Evolutionary conservation across 164 flowering plant species (phyloP).

Genomic region (Tetrastigma voinierianum): DNA sequence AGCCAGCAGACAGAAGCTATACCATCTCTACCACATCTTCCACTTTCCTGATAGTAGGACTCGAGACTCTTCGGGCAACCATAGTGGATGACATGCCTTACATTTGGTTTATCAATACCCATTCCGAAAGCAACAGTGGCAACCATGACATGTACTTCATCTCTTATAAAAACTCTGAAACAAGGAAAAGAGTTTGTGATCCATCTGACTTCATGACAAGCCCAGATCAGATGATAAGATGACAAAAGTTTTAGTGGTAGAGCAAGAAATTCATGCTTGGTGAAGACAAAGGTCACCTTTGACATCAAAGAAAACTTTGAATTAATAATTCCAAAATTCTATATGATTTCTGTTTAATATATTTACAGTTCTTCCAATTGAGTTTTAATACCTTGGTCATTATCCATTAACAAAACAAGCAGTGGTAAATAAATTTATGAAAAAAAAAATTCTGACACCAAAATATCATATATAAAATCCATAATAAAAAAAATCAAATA

Average conservation of each 20-base stretch:
- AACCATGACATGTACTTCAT: conserved; percentile 60
- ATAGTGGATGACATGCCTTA: conserved; percentile 63
- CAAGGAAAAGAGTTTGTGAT: neutral
- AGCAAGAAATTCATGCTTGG: no score
- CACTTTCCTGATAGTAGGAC: conserved; percentile 69
- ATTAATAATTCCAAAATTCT: no score
- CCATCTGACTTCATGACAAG: neutral
- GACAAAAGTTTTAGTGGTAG: neutral
- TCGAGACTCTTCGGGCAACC: conserved; percentile 73
- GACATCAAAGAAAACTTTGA: no score
- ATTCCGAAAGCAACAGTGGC: conserved; percentile 76
- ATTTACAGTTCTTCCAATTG: no score
- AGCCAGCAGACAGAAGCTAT: conserved; percentile 57
- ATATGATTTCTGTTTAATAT: no score
- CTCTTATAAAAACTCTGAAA: conserved; percentile 55
- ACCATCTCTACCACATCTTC: conserved; percentile 72
- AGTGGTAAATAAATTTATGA: no score
- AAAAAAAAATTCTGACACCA: no score
- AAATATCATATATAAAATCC: no score
- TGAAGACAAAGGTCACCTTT: no score
- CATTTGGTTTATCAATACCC: conserved; percentile 70
- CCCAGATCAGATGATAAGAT: neutral
- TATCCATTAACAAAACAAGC: no score
- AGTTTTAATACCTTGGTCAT: no score
- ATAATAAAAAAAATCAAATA: no score